Percentiles rank a stretch among this genome's conserved stretches.
These are phyloP conservation scores for Sporothrix brunneoviolacea DNA, from an alignment of 2,329 filamentous ascomycete genomes.

Conservation along the genomic window DNA sequence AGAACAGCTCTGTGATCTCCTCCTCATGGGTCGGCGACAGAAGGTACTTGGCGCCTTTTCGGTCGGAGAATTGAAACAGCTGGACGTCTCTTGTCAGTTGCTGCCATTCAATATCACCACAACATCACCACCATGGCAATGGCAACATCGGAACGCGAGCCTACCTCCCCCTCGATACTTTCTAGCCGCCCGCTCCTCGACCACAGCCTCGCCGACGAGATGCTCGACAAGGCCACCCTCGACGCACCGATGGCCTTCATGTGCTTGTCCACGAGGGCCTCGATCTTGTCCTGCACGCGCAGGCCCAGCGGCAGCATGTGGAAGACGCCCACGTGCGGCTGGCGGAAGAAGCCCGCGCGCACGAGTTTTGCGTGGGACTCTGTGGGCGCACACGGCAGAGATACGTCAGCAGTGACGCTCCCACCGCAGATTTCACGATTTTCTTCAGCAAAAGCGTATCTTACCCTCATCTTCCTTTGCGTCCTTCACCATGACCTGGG, in stretches of 20 bases:
- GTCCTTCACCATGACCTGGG: constrained; percentile 47
- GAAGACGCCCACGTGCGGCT: constrained; percentile 85
- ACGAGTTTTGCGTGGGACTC: constrained; percentile 62
- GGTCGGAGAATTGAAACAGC: constrained; percentile 75
- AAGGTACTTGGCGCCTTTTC: constrained; percentile 67
- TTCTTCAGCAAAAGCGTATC: constrained; percentile 16
- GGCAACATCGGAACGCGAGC: constrained; percentile 9
- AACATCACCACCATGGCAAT: too few relatives aligned
- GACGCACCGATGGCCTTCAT: constrained; percentile 81
- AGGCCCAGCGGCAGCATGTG: constrained; percentile 84
- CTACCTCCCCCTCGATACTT: constrained; percentile 64
- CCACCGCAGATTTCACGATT: constrained; percentile 5
- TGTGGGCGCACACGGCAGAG: constrained; percentile 22
- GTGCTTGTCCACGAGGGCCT: constrained; percentile 77
- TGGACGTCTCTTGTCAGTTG: constrained; percentile 31
- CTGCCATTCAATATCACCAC: too few relatives aligned
- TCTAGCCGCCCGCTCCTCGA: constrained; percentile 73
- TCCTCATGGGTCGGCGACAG: constrained; percentile 94
- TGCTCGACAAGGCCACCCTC: constrained; percentile 72
- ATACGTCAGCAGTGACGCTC: neutral
- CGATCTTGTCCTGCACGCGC: constrained; percentile 82
- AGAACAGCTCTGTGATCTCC: constrained; percentile 81
- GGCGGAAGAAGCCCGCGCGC: constrained; percentile 63
- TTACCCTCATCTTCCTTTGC: constrained; percentile 48
- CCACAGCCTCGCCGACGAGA: constrained; percentile 84